These are phyloP conservation scores for Larix sibirica DNA, from an alignment of 83 land plant genomes.

Conservation along the genomic window DNA sequence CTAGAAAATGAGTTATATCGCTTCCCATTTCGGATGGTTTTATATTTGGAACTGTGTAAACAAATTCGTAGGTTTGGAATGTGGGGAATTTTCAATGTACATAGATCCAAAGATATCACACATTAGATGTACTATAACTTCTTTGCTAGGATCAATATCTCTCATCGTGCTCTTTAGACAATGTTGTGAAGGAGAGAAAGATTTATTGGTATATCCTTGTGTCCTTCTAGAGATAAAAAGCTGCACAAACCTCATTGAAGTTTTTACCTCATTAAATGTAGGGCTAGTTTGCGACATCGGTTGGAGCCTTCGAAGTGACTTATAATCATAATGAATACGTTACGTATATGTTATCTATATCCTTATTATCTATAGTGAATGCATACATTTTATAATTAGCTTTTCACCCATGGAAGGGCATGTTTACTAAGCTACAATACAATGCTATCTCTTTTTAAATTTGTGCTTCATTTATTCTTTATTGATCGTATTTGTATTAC, in stretches of 20 bases:
- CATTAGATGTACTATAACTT: conserved; percentile 84
- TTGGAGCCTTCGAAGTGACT: conserved; percentile 68
- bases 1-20: too few relatives aligned
- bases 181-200: conserved; percentile 67
- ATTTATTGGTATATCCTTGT: neutral
- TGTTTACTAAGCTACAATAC: neutral
- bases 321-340: conserved; percentile 78
- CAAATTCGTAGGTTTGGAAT: conserved; percentile 72
- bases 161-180: conserved; percentile 82
- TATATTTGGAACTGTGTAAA: too few relatives aligned
- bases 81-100: conserved; percentile 73
- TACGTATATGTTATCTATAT: conserved; percentile 31
- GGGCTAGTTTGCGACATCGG: conserved; percentile 84
- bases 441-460: neutral
- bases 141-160: conserved; percentile 94
- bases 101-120: conserved; percentile 85
- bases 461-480: neutral
- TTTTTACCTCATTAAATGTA: conserved; percentile 19
- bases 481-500: neutral
- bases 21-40: too few relatives aligned
- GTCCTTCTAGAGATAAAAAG: neutral
- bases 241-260: neutral
- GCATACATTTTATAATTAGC: neutral
- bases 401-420: too few relatives aligned
- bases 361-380: neutral